Conservation (phyloP, 2,329 filamentous ascomycete genomes). For the Ascochyta viciae-villosae region DNA sequence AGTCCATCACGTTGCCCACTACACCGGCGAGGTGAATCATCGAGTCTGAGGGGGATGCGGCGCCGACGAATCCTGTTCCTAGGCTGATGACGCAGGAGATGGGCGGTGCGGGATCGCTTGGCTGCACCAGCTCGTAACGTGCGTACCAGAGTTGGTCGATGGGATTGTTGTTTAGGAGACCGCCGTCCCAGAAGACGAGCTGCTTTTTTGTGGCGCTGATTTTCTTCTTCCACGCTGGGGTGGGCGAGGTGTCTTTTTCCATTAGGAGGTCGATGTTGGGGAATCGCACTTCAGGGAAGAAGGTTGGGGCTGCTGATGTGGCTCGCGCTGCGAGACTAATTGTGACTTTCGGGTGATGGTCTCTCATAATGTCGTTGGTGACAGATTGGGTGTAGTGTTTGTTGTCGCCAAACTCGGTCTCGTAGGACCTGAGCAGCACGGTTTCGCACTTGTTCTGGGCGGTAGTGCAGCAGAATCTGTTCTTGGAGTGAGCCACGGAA, state of each 20-base stretch:
- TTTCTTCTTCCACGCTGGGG: not conserved
- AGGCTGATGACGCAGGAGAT: conserved; percentile 10
- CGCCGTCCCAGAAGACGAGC: conserved; percentile 7
- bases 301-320: conserved; percentile 4
- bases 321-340: conserved; percentile 5
- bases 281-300: conserved; percentile 7
- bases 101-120: not conserved
- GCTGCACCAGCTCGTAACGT: conserved; percentile 1
- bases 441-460: conserved; percentile 4
- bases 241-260: not conserved
- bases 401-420: not conserved
- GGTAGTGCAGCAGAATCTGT: conserved; percentile 7
- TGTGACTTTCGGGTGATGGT: not conserved
- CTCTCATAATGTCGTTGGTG: not conserved
- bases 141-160: conserved; percentile 11
- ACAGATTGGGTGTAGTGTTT: not conserved
- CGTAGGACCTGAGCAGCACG: conserved; percentile 2
- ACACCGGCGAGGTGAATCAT: too few relatives aligned
- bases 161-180: conserved; percentile 10
- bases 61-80: not conserved
- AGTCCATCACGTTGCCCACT: too few relatives aligned
- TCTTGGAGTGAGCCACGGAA: too few relatives aligned
- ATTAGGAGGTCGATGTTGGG: not conserved
- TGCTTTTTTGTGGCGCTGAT: not conserved
- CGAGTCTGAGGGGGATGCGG: too few relatives aligned